Evolutionary conservation across 2,329 filamentous ascomycete genomes (phyloP).

Genomic region (Tolypocladium amazonense): DNA sequence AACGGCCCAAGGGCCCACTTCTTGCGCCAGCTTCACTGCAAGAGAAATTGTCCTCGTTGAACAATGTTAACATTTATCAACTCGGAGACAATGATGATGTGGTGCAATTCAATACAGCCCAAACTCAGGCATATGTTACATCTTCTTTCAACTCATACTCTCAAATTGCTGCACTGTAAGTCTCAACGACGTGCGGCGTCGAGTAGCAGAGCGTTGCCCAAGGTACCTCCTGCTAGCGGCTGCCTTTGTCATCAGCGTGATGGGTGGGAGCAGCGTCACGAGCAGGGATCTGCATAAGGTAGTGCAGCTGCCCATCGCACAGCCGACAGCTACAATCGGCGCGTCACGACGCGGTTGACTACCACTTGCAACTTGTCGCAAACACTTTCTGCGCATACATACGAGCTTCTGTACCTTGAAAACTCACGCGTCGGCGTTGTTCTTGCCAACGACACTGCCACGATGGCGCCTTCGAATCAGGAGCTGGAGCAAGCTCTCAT

Average conservation of each 20-base stretch:
- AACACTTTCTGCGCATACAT: background rate
- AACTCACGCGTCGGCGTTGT: background rate
- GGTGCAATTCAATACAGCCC: background rate
- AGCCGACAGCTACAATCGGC: background rate
- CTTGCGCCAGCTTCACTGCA: background rate
- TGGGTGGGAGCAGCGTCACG: background rate
- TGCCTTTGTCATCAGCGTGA: background rate
- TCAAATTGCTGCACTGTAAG: background rate
- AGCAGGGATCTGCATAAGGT: background rate
- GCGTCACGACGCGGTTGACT: conserved; percentile 6
- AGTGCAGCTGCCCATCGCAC: background rate
- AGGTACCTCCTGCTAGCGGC: background rate
- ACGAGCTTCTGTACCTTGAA: background rate
- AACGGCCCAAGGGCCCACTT: background rate
- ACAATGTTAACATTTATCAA: background rate
- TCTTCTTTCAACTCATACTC: background rate
- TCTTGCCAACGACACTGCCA: background rate
- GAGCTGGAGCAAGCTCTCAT: conserved; percentile 35
- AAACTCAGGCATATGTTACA: too few species aligned
- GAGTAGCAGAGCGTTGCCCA: background rate
- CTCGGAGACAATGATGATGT: background rate
- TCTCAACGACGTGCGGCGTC: background rate
- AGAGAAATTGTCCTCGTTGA: background rate
- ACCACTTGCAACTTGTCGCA: background rate
- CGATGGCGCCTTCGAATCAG: conserved; percentile 30